Percentiles rank a stretch among this genome's conserved stretches.
phyloP scores from a whole-genome alignment of 331 rosid species.

The Spiraea crenata region DNA sequence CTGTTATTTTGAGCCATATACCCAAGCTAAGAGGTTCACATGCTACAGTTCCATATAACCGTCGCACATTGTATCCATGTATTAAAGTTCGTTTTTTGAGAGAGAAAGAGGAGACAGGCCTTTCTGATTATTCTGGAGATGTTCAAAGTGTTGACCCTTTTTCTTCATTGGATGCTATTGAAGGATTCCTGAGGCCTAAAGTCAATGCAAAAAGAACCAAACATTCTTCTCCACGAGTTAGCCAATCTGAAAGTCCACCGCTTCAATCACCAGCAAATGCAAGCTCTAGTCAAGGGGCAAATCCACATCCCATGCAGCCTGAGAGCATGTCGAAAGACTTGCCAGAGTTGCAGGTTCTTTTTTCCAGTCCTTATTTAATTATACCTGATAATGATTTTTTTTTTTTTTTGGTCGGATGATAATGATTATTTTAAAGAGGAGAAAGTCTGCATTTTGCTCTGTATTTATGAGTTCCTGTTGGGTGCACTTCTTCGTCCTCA shows the following conservation, averaged over 20 bases:
- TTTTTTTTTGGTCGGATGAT: too few relatives aligned
- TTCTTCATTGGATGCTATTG: slow-evolving; percentile 68
- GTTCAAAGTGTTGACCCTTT: slow-evolving; percentile 73
- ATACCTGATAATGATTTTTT: slow-evolving; percentile 3
- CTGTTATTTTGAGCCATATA: slow-evolving; percentile 66
- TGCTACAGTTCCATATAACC: slow-evolving; percentile 66
- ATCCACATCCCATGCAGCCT: slow-evolving; percentile 28
- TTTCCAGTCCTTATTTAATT: slow-evolving; percentile 16
- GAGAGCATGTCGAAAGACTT: slow-evolving; percentile 45
- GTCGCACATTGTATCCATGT: slow-evolving; percentile 61
- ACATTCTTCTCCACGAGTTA: slow-evolving; percentile 34
- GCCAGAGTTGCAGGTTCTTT: slow-evolving; percentile 55
- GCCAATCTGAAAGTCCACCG: slow-evolving; percentile 47
- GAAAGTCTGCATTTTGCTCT: not conserved
- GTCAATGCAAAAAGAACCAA: slow-evolving; percentile 39
- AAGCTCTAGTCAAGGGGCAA: slow-evolving; percentile 41
- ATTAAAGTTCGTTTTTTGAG: slow-evolving; percentile 66
- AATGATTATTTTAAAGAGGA: not conserved
- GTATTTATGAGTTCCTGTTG: not conserved
- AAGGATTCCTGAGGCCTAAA: slow-evolving; percentile 72
- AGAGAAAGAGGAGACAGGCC: slow-evolving; percentile 66
- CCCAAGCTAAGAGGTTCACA: slow-evolving; percentile 56
- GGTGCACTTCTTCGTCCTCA: slow-evolving; percentile 5
- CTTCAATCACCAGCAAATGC: slow-evolving; percentile 43
- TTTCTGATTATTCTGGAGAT: slow-evolving; percentile 56